A percentile compares a stretch with the other conserved stretches of the same genome.
Conservation (phyloP, 1,139 yeast genomes). For the Wickerhamiella infanticola region DNA sequence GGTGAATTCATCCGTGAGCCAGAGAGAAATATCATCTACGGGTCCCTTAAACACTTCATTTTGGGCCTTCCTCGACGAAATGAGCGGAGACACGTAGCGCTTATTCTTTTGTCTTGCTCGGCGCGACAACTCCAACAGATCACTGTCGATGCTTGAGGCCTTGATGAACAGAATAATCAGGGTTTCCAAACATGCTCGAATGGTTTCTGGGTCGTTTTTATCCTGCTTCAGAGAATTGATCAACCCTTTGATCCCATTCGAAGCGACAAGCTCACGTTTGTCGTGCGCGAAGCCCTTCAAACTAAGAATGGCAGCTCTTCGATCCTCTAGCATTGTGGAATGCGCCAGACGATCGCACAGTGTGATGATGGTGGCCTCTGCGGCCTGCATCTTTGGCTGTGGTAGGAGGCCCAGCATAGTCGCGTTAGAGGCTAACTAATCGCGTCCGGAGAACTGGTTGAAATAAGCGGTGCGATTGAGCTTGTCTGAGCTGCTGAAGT, state of each 20-base stretch:
- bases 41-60: slow-evolving; percentile 8
- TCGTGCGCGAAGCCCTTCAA: slow-evolving; percentile 81
- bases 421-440: not conserved
- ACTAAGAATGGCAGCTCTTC: slow-evolving; percentile 84
- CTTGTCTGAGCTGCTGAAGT: too few relatives aligned
- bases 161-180: slow-evolving; percentile 57
- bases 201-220: slow-evolving; percentile 50
- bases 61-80: slow-evolving; percentile 21
- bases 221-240: slow-evolving; percentile 55
- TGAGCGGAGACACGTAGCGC: slow-evolving; percentile 59
- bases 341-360: slow-evolving; percentile 77
- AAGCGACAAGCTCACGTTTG: slow-evolving; percentile 80
- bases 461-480: too few relatives aligned
- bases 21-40: slow-evolving; percentile 74
- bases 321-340: slow-evolving; percentile 66
- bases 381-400: slow-evolving; percentile 43
- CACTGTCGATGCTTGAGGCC: slow-evolving; percentile 16
- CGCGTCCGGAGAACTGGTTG: not conserved
- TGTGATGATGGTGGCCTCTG: slow-evolving; percentile 78
- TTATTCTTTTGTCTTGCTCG: slow-evolving; percentile 25
- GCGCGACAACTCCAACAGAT: slow-evolving; percentile 20
- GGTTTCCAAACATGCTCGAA: slow-evolving; percentile 75
- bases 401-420: slow-evolving; percentile 19
- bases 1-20: slow-evolving; percentile 91
- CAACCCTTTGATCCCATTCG: slow-evolving; percentile 69